Conservation (phyloP, 2,329 filamentous ascomycete species). For the Dactylonectria estremocensis region DNA sequence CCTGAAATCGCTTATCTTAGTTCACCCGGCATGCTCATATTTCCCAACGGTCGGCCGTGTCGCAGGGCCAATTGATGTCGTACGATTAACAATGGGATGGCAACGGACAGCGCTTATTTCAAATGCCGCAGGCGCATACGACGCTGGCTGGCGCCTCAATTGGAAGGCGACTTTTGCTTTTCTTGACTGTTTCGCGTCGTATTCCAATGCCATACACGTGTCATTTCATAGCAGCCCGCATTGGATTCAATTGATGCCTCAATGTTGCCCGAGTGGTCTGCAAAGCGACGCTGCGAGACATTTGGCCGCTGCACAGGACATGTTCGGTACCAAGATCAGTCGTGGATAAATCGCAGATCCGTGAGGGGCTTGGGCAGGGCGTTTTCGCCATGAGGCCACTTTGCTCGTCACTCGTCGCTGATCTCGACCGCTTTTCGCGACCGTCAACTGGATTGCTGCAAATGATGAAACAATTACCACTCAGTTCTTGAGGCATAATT, state of each 20-base stretch:
- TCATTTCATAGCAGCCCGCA: not conserved
- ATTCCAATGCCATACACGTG: too few species aligned
- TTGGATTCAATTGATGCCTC: not conserved
- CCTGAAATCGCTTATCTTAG: conserved; percentile 17
- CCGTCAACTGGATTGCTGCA: too few species aligned
- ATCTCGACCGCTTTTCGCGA: too few species aligned
- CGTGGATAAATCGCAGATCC: not conserved
- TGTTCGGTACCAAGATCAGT: not conserved
- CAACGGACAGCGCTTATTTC: too few species aligned
- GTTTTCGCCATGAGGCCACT: too few species aligned
- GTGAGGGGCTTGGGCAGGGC: not conserved
- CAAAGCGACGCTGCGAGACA: not conserved
- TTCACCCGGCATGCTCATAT: not conserved
- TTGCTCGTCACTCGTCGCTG: too few species aligned
- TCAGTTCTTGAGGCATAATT: too few species aligned
- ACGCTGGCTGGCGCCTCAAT: too few species aligned
- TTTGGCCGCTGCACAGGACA: not conserved
- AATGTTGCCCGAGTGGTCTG: not conserved
- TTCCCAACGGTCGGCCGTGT: conserved; percentile 4
- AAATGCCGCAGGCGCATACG: too few species aligned
- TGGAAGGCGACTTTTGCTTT: too few species aligned
- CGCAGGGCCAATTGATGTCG: conserved; percentile 13
- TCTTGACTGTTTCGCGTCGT: too few species aligned
- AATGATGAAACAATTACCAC: too few species aligned
- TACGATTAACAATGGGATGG: conserved; percentile 17